phyloP scores from a whole-genome alignment of 768 basidiomycete species.

The Leccinum fibrillosum region DNA sequence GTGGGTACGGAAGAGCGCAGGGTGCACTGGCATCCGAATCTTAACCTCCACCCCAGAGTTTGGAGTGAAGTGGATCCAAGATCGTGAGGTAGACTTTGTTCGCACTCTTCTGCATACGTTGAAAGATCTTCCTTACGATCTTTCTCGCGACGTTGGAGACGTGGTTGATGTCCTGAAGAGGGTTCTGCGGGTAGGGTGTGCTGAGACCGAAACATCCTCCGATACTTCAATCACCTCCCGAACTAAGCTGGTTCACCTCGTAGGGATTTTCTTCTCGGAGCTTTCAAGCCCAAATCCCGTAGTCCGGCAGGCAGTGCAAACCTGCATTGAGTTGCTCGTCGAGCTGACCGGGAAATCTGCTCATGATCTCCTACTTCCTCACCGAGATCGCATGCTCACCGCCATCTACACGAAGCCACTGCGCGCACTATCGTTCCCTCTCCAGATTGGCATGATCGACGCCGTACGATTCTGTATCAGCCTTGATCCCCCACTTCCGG shows the following conservation, averaged over 20 bases:
- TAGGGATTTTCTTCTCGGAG: slow-evolving; percentile 85
- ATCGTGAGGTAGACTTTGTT: slow-evolving; percentile 86
- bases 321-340: slow-evolving; percentile 75
- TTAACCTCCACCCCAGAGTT: slow-evolving; percentile 53
- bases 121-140: slow-evolving; percentile 90
- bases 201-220: slow-evolving; percentile 42
- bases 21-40: slow-evolving; percentile 72
- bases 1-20: slow-evolving; percentile 88
- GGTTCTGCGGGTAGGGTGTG: slow-evolving; percentile 60
- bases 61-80: slow-evolving; percentile 74
- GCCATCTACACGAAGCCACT: slow-evolving; percentile 96
- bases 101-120: slow-evolving; percentile 88
- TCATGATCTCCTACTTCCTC: slow-evolving; percentile 75
- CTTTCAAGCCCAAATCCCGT: slow-evolving; percentile 82
- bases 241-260: slow-evolving; percentile 62
- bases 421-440: slow-evolving; percentile 88
- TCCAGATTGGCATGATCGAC: slow-evolving; percentile 98
- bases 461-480: slow-evolving; percentile 92
- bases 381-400: slow-evolving; percentile 84
- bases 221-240: slow-evolving; percentile 43
- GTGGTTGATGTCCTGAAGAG: slow-evolving; percentile 73
- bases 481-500: slow-evolving; percentile 84
- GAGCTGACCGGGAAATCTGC: slow-evolving; percentile 68
- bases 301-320: slow-evolving; percentile 81
- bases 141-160: slow-evolving; percentile 76